A percentile compares a stretch with the other conserved stretches of the same genome.
Conservation (phyloP, 2,329 filamentous ascomycete species). For the Graphiopsis chlorocephala region DNA sequence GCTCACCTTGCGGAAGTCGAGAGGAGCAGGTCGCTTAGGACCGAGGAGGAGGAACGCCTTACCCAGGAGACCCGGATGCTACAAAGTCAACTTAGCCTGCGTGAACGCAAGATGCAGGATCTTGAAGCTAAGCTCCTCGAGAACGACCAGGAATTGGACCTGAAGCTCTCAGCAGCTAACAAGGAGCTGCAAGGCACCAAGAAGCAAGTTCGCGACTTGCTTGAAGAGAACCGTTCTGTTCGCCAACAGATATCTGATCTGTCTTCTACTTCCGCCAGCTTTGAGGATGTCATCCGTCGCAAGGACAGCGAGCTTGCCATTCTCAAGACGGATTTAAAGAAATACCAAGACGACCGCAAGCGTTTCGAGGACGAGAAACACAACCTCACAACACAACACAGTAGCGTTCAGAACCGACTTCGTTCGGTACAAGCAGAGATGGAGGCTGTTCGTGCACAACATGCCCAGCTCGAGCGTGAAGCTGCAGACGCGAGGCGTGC, state of each 20-base stretch:
- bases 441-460: slow-evolving; percentile 80
- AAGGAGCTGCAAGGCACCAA: slow-evolving; percentile 77
- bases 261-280: slow-evolving; percentile 87
- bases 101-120: slow-evolving; percentile 86
- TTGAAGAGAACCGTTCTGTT: slow-evolving; percentile 76
- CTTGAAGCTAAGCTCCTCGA: slow-evolving; percentile 80
- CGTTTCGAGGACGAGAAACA: slow-evolving; percentile 76
- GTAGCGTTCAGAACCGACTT: slow-evolving; percentile 70
- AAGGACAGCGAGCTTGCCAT: slow-evolving; percentile 92
- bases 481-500: slow-evolving; percentile 82
- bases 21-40: slow-evolving; percentile 67
- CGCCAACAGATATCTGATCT: slow-evolving; percentile 83
- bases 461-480: slow-evolving; percentile 80
- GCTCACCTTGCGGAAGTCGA: slow-evolving; percentile 68
- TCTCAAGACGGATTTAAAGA: slow-evolving; percentile 79
- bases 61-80: slow-evolving; percentile 86
- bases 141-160: slow-evolving; percentile 81
- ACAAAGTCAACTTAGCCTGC: slow-evolving; percentile 81
- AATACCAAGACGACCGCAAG: slow-evolving; percentile 75
- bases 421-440: slow-evolving; percentile 85
- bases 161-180: slow-evolving; percentile 73
- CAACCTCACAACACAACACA: slow-evolving; percentile 69
- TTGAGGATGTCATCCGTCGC: slow-evolving; percentile 86
- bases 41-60: slow-evolving; percentile 71
- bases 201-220: slow-evolving; percentile 70